Percentiles rank a stretch among this genome's conserved stretches.
phyloP scores from a whole-genome alignment of 202 grass and related monocot genomes.

The Saccharum hybrid region DNA sequence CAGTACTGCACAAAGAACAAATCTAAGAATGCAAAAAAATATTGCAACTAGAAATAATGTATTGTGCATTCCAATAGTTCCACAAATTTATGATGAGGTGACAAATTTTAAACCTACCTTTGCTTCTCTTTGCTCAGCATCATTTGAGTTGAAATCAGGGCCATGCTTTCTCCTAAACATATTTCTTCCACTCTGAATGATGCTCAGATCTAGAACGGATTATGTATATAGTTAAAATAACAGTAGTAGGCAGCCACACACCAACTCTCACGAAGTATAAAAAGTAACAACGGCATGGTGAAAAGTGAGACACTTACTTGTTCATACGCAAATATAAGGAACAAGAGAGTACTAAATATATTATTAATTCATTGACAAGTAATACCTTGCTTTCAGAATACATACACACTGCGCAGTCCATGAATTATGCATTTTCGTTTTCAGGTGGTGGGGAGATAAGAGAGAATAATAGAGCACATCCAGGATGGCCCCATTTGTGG shows the following conservation, averaged over 20 bases:
- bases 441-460: too few species aligned
- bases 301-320: neutral
- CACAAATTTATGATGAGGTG: slow-evolving; percentile 18
- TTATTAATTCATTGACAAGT: neutral
- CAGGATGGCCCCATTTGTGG: neutral
- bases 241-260: neutral
- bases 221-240: neutral
- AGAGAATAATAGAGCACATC: neutral
- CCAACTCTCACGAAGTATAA: neutral
- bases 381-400: neutral
- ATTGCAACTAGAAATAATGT: neutral
- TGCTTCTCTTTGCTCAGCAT: slow-evolving; percentile 56
- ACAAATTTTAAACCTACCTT: slow-evolving; percentile 51
- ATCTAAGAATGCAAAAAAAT: neutral
- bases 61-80: slow-evolving; percentile 13
- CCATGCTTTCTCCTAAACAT: slow-evolving; percentile 80
- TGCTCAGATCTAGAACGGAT: slow-evolving; percentile 22
- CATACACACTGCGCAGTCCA: neutral
- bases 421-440: neutral
- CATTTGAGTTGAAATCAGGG: slow-evolving; percentile 50
- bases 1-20: slow-evolving; percentile 17
- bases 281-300: neutral
- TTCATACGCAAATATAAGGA: neutral
- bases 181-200: slow-evolving; percentile 36
- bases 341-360: neutral